Conservation (phyloP, 2,329 filamentous ascomycete species). For the Thielaviopsis euricoi region DNA sequence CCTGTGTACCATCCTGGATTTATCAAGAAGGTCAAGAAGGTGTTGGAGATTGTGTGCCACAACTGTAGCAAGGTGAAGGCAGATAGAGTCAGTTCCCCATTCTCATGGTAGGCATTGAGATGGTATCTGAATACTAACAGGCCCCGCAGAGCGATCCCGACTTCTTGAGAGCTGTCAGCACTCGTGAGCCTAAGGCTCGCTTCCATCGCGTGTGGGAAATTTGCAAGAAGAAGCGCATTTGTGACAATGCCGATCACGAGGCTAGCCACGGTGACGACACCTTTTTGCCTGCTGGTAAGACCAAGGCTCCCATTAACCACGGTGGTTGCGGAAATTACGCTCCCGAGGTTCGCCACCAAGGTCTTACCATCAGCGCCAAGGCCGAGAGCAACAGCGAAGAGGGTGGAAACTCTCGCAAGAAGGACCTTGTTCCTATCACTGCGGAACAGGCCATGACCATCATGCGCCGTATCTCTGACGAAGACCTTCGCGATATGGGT, state of each 20-base stretch:
- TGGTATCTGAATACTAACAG: slow-evolving; percentile 37
- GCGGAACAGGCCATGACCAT: slow-evolving; percentile 74
- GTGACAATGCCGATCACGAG: slow-evolving; percentile 62
- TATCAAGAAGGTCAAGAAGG: slow-evolving; percentile 98
- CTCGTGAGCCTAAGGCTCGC: slow-evolving; percentile 82
- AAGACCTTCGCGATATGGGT: slow-evolving; percentile 73
- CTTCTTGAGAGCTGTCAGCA: slow-evolving; percentile 64
- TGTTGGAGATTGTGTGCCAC: slow-evolving; percentile 96
- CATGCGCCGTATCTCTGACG: slow-evolving; percentile 67
- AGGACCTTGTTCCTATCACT: slow-evolving; percentile 68
- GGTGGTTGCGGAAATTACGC: slow-evolving; percentile 88
- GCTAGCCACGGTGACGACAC: slow-evolving; percentile 54
- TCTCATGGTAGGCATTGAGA: slow-evolving; percentile 13
- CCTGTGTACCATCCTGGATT: slow-evolving; percentile 93
- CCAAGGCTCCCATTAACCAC: slow-evolving; percentile 41
- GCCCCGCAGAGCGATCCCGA: slow-evolving; percentile 58
- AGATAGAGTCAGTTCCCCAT: slow-evolving; percentile 78
- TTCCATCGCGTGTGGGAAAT: slow-evolving; percentile 87
- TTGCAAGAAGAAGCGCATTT: slow-evolving; percentile 76
- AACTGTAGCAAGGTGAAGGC: slow-evolving; percentile 96
- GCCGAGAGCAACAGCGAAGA: slow-evolving; percentile 50
- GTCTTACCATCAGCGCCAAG: slow-evolving; percentile 52
- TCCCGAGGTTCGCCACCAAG: slow-evolving; percentile 74
- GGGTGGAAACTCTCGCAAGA: slow-evolving; percentile 31
- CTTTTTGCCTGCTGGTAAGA: slow-evolving; percentile 42